Percentiles rank a stretch among this genome's conserved stretches.
phyloP scores from a whole-genome alignment of 78 protist species.

The Bigelowiella natans region DNA sequence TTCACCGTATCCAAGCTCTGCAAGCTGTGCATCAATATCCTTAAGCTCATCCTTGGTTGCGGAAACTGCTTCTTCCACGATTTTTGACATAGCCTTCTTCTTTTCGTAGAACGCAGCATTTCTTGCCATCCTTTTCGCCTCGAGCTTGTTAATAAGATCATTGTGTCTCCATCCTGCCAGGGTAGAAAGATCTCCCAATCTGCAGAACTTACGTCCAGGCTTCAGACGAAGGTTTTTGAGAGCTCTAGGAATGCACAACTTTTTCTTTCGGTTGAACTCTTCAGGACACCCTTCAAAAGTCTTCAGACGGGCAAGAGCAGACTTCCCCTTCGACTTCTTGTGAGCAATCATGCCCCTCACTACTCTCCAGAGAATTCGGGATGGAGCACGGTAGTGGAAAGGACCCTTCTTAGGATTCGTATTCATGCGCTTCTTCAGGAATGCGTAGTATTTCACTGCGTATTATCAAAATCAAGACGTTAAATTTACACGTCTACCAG shows the following conservation, averaged over 20 bases:
- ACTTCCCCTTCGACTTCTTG: slow-evolving; percentile 86
- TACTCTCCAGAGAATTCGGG: slow-evolving; percentile 66
- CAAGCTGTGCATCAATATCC: neutral
- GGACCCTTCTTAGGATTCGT: slow-evolving; percentile 94
- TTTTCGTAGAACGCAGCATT: neutral
- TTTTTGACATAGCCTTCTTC: neutral
- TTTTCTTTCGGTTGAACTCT: slow-evolving; percentile 80
- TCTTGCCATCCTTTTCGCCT: slow-evolving; percentile 38
- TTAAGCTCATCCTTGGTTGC: neutral
- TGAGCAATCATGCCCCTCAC: slow-evolving; percentile 98
- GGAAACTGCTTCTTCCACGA: neutral
- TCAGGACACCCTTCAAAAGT: slow-evolving; percentile 94
- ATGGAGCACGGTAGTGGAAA: slow-evolving; percentile 85
- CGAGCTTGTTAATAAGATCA: slow-evolving; percentile 74
- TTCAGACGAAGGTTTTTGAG: slow-evolving; percentile 71
- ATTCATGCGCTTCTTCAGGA: slow-evolving; percentile 63
- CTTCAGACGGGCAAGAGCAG: slow-evolving; percentile 6
- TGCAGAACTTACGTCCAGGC: slow-evolving; percentile 71
- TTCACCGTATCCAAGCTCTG: neutral
- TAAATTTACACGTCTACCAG: too few species aligned
- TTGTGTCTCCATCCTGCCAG: slow-evolving; percentile 89
- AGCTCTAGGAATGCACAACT: slow-evolving; percentile 79
- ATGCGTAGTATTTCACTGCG: slow-evolving; percentile 49
- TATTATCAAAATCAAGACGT: neutral
- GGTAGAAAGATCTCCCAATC: slow-evolving; percentile 49